Conservation (phyloP, 441 rosid species). For the Dalechampia spathulata region DNA sequence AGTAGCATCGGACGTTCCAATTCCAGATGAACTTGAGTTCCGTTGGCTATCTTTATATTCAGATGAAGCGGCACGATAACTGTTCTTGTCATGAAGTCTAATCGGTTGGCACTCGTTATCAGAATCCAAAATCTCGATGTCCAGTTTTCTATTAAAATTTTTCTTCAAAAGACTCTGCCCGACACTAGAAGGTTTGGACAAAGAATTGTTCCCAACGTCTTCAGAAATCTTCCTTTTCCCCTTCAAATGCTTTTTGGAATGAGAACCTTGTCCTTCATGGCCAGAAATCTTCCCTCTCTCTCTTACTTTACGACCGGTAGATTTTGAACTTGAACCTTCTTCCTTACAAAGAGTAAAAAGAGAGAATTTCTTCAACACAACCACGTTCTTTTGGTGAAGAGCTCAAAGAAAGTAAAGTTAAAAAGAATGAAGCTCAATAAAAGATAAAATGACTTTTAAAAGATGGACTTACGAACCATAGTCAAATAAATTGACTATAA, state of each 20-base stretch:
- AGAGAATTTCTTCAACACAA: background rate
- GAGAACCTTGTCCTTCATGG: slow-evolving; percentile 24
- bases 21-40: slow-evolving; percentile 17
- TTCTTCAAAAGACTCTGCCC: slow-evolving; percentile 45
- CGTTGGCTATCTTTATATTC: slow-evolving; percentile 18
- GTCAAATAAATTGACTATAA: background rate
- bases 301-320: slow-evolving; percentile 19
- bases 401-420: background rate
- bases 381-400: background rate
- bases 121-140: slow-evolving; percentile 31
- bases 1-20: slow-evolving; percentile 28
- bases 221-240: slow-evolving; percentile 34
- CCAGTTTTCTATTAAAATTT: slow-evolving; percentile 24
- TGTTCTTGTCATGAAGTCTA: slow-evolving; percentile 13
- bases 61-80: slow-evolving; percentile 2
- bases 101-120: slow-evolving; percentile 29
- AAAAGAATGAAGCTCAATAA: background rate
- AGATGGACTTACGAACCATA: background rate
- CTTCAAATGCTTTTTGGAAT: slow-evolving; percentile 14
- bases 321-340: slow-evolving; percentile 24
- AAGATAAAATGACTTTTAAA: background rate
- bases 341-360: slow-evolving; percentile 19
- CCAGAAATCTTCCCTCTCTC: slow-evolving; percentile 23
- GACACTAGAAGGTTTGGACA: slow-evolving; percentile 33
- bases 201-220: slow-evolving; percentile 27